Percentiles rank a stretch among this genome's conserved stretches.
These are phyloP conservation scores for Apiospora rasikravindrae DNA, from an alignment of 2,329 filamentous ascomycete genomes.

Conservation along the genomic window DNA sequence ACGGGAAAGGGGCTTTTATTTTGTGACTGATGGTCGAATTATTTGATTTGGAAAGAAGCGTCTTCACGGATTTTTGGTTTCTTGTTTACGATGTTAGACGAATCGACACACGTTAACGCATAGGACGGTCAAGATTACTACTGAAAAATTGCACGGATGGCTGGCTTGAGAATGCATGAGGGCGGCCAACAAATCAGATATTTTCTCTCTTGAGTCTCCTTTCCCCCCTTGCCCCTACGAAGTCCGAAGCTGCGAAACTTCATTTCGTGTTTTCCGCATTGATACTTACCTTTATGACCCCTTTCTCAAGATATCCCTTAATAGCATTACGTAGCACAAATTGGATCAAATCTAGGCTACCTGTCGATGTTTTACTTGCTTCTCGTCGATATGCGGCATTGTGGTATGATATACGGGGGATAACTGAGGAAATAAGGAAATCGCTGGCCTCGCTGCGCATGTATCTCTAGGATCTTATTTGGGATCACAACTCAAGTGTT, in stretches of 20 bases:
- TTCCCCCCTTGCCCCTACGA: background rate
- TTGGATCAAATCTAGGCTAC: background rate
- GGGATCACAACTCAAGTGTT: background rate
- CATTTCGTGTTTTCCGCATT: background rate
- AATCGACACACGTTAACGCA: conserved; percentile 11
- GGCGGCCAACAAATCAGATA: background rate
- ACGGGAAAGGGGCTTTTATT: background rate
- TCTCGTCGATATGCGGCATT: background rate
- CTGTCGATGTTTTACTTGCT: background rate
- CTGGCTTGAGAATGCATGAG: conserved; percentile 5
- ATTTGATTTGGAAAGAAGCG: conserved; percentile 13
- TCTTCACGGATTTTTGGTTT: background rate
- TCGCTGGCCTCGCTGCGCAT: background rate
- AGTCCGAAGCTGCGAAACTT: background rate
- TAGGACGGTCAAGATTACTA: conserved; percentile 10
- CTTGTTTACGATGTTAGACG: conserved; percentile 6
- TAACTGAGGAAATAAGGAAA: background rate
- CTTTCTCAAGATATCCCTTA: background rate
- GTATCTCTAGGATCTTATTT: background rate
- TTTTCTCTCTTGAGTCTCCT: background rate
- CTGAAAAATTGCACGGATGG: background rate
- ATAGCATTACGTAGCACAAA: background rate
- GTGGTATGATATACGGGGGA: background rate
- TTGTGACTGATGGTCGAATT: background rate
- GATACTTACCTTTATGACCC: background rate